Evolutionary conservation across 495 filamentous ascomycete genomes (phyloP), one percentile per base, ranked within the genome.

Genomic region (Hapsidospora chrysogenum): DNA sequence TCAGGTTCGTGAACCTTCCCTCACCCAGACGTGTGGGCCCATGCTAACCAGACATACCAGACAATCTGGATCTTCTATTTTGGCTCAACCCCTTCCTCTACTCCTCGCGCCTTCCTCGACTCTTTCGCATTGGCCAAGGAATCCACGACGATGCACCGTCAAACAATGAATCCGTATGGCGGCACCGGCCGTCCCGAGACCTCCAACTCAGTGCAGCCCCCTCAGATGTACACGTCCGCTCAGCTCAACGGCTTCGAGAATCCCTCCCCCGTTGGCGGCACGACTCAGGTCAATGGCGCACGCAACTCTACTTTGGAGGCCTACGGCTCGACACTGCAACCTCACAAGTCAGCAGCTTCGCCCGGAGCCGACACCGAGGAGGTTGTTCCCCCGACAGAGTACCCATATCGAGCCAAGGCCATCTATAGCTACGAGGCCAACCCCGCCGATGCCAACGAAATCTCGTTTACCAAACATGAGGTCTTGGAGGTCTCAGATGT

Each of bases 41-140:
- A 44, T 9, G 18, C 36, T 38, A 32, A 38, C 19, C 19, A 9
- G 2, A 14, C 15, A 22, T 14, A 22, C n/a, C 41, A 95, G 87
- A 81, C 95, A 47, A 72, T 96, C 31, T 99, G 89, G 89, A 93
- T 96, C 41, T 92, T 94, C 60, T 94, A 96, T 61, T 99, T 92
- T 48, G 89, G 89, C 38, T 94, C 89, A 6, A 76, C 81, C 2
- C 85, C 92, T 4, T 76, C 82, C 35, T 82, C 86, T n/a, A 65
- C 75, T 36, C 81, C 85, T 42, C 82, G 86, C 37, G 77, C 81
- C 26, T 92, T 87, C 51, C 79, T 95, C 41, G 92, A 99, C 57
- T 94, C 87, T 2, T 95, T 94, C 46, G 86, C 92, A 23, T 66
- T 96, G 3, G 70, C 92, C 61, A 95, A 94, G 60, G 85, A 92